Evolutionary conservation across 441 rosid genomes (phyloP).

Genomic region (Adansonia madagascariensis): DNA sequence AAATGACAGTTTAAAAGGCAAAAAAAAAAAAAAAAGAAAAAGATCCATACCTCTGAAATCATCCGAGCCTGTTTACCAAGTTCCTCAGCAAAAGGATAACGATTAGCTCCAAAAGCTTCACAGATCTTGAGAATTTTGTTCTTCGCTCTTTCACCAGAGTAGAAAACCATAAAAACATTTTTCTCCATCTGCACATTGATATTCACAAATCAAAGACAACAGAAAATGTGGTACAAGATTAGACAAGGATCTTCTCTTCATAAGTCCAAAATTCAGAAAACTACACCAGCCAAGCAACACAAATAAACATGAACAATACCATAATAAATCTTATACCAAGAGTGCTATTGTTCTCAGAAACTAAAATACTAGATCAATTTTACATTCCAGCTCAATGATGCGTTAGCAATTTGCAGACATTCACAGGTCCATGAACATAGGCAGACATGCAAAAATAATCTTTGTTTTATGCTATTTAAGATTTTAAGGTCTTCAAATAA

Average conservation of each 20-base stretch:
- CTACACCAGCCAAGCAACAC: constrained; percentile 3
- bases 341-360: constrained; percentile 4
- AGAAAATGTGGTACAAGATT: constrained; percentile 22
- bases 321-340: not conserved
- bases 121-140: constrained; percentile 82
- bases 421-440: not conserved
- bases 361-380: constrained; percentile 17
- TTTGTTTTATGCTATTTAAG: not conserved
- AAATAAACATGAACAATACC: constrained; percentile 14
- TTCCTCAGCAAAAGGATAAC: constrained; percentile 80
- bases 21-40: constrained; percentile 16
- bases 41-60: constrained; percentile 58
- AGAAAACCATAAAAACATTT: constrained; percentile 81
- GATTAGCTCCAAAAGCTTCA: constrained; percentile 95
- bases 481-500: not conserved
- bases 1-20: not conserved
- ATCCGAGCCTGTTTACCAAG: constrained; percentile 64
- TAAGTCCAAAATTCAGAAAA: constrained; percentile 20
- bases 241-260: constrained; percentile 2
- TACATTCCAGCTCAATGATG: not conserved
- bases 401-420: not conserved
- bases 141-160: constrained; percentile 86
- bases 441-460: not conserved
- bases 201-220: constrained; percentile 33
- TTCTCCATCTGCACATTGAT: constrained; percentile 72